Conservation (phyloP, 495 filamentous ascomycete genomes). For the Talaromyces wortmannii region DNA sequence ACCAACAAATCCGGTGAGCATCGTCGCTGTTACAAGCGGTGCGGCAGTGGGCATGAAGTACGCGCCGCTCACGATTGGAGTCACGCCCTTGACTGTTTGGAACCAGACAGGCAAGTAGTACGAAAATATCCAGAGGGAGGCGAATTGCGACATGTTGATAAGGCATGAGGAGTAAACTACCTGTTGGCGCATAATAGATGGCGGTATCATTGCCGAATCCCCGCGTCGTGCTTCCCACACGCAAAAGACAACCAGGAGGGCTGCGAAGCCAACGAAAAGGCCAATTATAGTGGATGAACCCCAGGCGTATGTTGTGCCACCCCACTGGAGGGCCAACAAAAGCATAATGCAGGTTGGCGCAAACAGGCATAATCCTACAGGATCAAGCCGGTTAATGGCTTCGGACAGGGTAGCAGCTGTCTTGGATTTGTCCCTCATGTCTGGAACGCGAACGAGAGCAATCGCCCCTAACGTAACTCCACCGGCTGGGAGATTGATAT, state of each 20-base stretch:
- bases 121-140: constrained; percentile 1
- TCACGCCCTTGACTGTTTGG: constrained; percentile 16
- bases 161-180: constrained; percentile 16
- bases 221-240: constrained; percentile 35
- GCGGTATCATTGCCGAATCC: constrained; percentile 41
- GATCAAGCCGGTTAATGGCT: constrained; percentile 22
- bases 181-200: constrained; percentile 12
- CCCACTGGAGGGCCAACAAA: constrained; percentile 20
- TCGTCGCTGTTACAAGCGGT: constrained; percentile 29
- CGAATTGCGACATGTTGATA: constrained; percentile 12
- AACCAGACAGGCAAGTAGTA: constrained; percentile 28
- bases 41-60: constrained; percentile 24
- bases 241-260: constrained; percentile 18
- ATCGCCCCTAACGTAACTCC: constrained; percentile 18
- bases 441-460: constrained; percentile 33
- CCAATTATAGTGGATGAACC: constrained; percentile 13
- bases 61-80: constrained; percentile 23
- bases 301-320: constrained; percentile 17
- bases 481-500: constrained; percentile 47
- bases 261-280: constrained; percentile 15
- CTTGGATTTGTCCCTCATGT: constrained; percentile 24
- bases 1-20: constrained; percentile 23
- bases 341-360: constrained; percentile 28
- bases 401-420: constrained; percentile 12
- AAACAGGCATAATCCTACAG: constrained; percentile 30